Conservation (phyloP, 345 rosid species). For the Cardamine occulta region DNA sequence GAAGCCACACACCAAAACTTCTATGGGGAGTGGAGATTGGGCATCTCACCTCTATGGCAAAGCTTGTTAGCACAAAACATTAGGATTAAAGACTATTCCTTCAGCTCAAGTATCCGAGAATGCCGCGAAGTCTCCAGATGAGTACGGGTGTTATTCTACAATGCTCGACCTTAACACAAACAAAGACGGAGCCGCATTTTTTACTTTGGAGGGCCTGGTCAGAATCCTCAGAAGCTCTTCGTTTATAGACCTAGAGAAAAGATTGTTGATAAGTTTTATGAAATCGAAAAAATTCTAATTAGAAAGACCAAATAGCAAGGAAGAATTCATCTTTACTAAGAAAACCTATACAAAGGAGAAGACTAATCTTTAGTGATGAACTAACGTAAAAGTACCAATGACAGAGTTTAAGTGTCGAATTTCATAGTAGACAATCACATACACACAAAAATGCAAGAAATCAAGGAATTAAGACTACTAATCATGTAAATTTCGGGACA, state of each 20-base stretch:
- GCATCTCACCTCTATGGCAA: background rate
- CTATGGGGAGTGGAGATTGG: constrained; percentile 55
- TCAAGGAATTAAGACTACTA: too few species aligned
- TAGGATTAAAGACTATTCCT: constrained; percentile 48
- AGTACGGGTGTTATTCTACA: constrained; percentile 39
- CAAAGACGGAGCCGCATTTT: constrained; percentile 34
- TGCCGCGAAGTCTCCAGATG: constrained; percentile 25
- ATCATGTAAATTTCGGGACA: too few species aligned
- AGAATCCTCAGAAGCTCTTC: constrained; percentile 1
- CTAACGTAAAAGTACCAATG: too few species aligned
- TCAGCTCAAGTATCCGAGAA: constrained; percentile 39
- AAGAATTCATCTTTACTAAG: too few species aligned
- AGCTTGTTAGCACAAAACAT: constrained; percentile 44
- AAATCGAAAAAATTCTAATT: too few species aligned
- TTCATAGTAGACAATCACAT: too few species aligned
- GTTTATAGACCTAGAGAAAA: background rate
- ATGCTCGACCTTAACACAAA: background rate
- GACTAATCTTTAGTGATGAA: too few species aligned
- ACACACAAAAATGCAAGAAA: too few species aligned
- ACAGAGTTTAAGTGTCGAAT: too few species aligned
- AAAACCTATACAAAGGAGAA: too few species aligned
- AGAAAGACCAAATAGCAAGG: too few species aligned
- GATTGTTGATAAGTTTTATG: too few species aligned
- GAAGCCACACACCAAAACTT: constrained; percentile 52
- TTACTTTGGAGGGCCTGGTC: constrained; percentile 58